Evolutionary conservation across 1,284 basidiomycete genomes (phyloP).

Genomic region (Tetrapyrgos nigripes): DNA sequence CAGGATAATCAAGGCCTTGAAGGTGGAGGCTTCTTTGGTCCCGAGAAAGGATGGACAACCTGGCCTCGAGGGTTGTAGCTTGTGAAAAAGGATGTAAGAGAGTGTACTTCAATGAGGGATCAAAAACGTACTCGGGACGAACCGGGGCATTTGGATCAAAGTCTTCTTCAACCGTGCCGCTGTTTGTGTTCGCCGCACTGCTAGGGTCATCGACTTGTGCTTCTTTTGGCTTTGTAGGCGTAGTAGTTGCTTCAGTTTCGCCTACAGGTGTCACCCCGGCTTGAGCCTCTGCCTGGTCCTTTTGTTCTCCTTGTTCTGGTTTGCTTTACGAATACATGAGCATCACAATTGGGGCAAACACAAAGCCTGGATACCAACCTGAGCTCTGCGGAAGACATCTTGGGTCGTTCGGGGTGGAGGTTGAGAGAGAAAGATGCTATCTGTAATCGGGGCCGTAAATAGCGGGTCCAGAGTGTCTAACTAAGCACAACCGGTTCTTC

Average conservation of each 20-base stretch:
- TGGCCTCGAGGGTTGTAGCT: neutral
- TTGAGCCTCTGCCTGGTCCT: neutral
- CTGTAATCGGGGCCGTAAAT: neutral
- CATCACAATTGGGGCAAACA: neutral
- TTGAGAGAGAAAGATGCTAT: neutral
- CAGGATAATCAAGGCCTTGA: no score
- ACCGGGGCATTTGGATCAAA: conserved; percentile 6
- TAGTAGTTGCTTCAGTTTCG: neutral
- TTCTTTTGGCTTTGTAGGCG: neutral
- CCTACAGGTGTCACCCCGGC: neutral
- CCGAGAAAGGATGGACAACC: neutral
- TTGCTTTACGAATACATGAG: neutral
- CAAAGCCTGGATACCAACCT: neutral
- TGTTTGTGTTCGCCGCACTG: neutral
- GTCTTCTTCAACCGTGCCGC: neutral
- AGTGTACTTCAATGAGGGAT: neutral
- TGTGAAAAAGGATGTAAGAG: neutral
- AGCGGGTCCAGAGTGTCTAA: no score
- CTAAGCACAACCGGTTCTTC: no score
- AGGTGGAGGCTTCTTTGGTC: neutral
- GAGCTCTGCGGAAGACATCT: neutral
- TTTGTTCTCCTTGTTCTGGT: neutral
- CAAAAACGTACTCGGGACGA: conserved; percentile 6
- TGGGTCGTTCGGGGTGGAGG: neutral
- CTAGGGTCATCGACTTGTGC: neutral